Base-by-base conservation (phyloP, 1,139 yeast genomes). In the Insectozyma bohioensis region DNA sequence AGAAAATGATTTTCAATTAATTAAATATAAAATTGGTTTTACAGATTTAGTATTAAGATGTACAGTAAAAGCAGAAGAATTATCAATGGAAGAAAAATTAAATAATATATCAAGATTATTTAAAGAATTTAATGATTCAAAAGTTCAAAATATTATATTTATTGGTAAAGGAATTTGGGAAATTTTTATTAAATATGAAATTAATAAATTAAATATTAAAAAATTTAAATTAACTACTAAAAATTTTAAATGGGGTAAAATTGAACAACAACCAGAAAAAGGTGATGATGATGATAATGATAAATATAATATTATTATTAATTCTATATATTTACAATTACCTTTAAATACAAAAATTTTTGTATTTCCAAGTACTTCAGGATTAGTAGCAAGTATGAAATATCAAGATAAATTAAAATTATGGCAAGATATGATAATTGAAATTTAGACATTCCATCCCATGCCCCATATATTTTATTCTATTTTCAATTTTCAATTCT, bases 101-200 rank as follows among this genome's bases (percentile, higher is more conserved):
- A 62, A 56, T 1, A 80, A 77, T 31, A 85, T 78, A 0, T 79
- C 80, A 0, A 47, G 74, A 24, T 56, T 85, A 18, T 54, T 80
- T 12, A 44, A 46, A 1, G 79, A 75, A 37, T 61, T 85, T 31
- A 50, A 50, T 2, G 31, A 31, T 2, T 44, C 63, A 24, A 36
- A 50, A 2, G 77, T 83, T 0, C 46, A 54, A 22, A 61, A 63
- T 27, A 59, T 82, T 0, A 80, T 82, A 20, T 56, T 84, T 20
- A 73, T 84, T 3, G 95, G 95, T 0, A 82, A 82, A 44, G 90
- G 90, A 0, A 80, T 84, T n/a, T 84, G 88, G 87, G 87, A 81
- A 38, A 57, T 71, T 2, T 56, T 83, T 1, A 66, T 73, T 35
- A 63, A 58, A 35, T 58, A 55, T 45, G 51, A 63, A 32, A 13